These are phyloP conservation scores for Exophiala dermatitidis DNA, from an alignment of 2,329 filamentous ascomycete species.

Conservation along the genomic window DNA sequence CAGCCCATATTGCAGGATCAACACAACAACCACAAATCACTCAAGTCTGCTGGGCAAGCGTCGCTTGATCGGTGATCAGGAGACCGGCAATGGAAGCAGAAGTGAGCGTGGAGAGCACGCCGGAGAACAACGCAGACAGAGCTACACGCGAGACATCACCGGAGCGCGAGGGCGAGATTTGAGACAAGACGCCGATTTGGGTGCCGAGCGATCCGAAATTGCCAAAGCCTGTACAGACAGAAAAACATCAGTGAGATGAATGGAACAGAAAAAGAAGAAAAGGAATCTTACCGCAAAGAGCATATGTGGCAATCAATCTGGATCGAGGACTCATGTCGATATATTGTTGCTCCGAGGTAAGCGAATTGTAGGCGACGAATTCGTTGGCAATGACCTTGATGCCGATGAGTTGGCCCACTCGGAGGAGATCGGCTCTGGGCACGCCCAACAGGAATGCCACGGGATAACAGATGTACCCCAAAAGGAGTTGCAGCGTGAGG, in stretches of 20 bases:
- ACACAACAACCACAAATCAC: background rate
- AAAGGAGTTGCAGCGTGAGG: conserved; percentile 67
- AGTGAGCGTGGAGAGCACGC: conserved; percentile 70
- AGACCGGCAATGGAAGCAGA: conserved; percentile 72
- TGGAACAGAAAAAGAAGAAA: no score
- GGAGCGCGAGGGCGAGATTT: conserved; percentile 66
- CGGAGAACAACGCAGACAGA: conserved; percentile 67
- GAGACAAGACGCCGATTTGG: conserved; percentile 79
- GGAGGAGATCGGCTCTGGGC: conserved; percentile 59
- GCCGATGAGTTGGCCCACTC: conserved; percentile 71
- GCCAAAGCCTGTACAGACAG: conserved; percentile 54
- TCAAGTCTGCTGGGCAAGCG: conserved; percentile 4
- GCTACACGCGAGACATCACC: conserved; percentile 71
- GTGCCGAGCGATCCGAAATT: conserved; percentile 84
- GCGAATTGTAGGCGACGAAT: conserved; percentile 62
- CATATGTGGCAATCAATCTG: conserved; percentile 75
- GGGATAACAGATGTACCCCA: conserved; percentile 72
- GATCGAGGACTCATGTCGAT: conserved; percentile 59
- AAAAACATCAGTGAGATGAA: background rate
- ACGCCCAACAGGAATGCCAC: conserved; percentile 77
- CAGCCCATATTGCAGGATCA: background rate
- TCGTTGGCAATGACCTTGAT: conserved; percentile 83
- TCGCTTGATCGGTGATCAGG: conserved; percentile 44
- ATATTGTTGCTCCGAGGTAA: conserved; percentile 50
- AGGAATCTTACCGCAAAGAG: conserved; percentile 53